Percentiles rank a stretch among this genome's conserved stretches.
phyloP scores from a whole-genome alignment of 163 green algal genomes.

The Scenedesmus sp. region DNA sequence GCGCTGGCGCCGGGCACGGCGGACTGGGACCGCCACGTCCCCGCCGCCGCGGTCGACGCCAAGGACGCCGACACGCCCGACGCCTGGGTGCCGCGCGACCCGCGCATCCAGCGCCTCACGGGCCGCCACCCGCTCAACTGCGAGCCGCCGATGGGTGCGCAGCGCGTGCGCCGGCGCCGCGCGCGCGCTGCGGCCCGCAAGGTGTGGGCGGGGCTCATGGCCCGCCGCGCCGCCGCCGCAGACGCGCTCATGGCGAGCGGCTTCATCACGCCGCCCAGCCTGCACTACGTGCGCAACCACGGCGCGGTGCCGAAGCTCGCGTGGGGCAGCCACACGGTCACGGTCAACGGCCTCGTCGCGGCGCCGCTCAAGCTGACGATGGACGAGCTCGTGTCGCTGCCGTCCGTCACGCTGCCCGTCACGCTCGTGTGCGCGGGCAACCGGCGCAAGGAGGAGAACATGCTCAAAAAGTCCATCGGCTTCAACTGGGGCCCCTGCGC shows the following conservation, averaged over 20 bases:
- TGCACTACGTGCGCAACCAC: conserved; percentile 96
- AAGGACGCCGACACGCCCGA: conserved; percentile 84
- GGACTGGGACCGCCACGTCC: conserved; percentile 52
- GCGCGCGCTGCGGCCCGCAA: too few relatives aligned
- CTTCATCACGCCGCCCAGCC: conserved; percentile 86
- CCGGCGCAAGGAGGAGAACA: conserved; percentile 98
- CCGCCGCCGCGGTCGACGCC: conserved; percentile 43
- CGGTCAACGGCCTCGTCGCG: conserved; percentile 84
- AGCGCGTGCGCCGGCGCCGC: too few relatives aligned
- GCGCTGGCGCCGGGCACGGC: conserved; percentile 8
- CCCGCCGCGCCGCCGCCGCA: too few relatives aligned
- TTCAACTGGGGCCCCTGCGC: conserved; percentile 95
- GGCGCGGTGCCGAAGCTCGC: conserved; percentile 83
- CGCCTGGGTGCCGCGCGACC: conserved; percentile 84
- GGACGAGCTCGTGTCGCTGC: conserved; percentile 87
- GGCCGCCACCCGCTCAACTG: conserved; percentile 96
- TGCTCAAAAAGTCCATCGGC: conserved; percentile 97
- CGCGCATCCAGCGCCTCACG: conserved; percentile 84
- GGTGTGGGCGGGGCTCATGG: too few relatives aligned
- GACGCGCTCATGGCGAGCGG: conserved; percentile 69
- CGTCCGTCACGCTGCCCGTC: conserved; percentile 77
- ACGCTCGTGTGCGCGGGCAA: conserved; percentile 90
- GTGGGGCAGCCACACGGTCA: conserved; percentile 76
- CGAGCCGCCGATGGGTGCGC: conserved; percentile 88
- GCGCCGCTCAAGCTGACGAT: conserved; percentile 83